phyloP scores from a whole-genome alignment of 169 alveolate species.

The Plasmodium inui region DNA sequence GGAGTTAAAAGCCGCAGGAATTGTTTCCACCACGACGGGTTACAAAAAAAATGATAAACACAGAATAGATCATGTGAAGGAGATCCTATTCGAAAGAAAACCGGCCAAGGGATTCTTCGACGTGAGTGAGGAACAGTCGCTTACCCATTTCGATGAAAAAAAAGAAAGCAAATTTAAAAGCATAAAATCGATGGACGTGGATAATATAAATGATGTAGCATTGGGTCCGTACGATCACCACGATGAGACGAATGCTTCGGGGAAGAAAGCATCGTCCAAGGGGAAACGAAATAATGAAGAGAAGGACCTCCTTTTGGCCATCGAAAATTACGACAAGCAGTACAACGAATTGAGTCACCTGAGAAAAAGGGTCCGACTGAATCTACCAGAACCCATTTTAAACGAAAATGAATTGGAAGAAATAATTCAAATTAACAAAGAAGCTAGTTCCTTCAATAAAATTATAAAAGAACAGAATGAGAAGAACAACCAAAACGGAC shows the following conservation, averaged over 20 bases:
- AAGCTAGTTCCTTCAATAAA: slow-evolving; percentile 54
- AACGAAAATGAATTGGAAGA: slow-evolving; percentile 72
- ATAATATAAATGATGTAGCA: slow-evolving; percentile 19
- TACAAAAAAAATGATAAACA: slow-evolving; percentile 87
- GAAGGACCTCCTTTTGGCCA: slow-evolving; percentile 11
- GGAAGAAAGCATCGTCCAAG: background rate
- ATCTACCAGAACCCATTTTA: slow-evolving; percentile 61
- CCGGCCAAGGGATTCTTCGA: slow-evolving; percentile 96
- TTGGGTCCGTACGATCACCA: background rate
- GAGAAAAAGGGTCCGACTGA: slow-evolving; percentile 51
- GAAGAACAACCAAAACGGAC: background rate
- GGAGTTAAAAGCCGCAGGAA: slow-evolving; percentile 99
- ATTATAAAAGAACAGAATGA: slow-evolving; percentile 59
- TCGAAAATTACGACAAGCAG: slow-evolving; percentile 70
- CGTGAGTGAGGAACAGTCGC: slow-evolving; percentile 88
- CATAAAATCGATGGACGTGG: slow-evolving; percentile 67
- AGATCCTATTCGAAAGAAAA: slow-evolving; percentile 94
- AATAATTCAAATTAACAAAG: slow-evolving; percentile 68
- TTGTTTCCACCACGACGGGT: slow-evolving; percentile 86
- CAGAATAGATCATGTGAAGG: slow-evolving; percentile 95
- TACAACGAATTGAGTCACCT: slow-evolving; percentile 56
- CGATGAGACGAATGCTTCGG: background rate
- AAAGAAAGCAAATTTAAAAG: slow-evolving; percentile 2
- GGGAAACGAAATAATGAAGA: slow-evolving; percentile 43
- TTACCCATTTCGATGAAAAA: slow-evolving; percentile 86